Base-by-base conservation (phyloP, 2,329 filamentous ascomycete species). In the Ophiostoma triangulosporum region DNA sequence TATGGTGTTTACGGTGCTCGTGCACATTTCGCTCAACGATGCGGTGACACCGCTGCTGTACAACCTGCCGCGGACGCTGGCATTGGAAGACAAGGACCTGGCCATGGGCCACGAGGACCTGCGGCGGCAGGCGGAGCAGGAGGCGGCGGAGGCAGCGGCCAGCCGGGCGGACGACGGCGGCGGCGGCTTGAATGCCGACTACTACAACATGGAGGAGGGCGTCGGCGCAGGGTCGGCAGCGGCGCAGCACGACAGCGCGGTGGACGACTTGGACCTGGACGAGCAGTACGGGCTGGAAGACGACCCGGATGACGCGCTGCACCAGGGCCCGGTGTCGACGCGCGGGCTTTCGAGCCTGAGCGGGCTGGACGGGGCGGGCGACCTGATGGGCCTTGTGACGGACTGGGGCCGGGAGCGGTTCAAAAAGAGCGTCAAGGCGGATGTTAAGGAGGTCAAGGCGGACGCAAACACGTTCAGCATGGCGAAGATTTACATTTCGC, bases 1-100 rank as follows among this genome's bases (percentile, higher is more conserved):
- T 68, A 71, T 91, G 53, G 65, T 93, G 64, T 86, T 91, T 66
- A 83, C 84, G 14, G 70, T 85, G 17, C 72, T 95, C 24, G 90
- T 86, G 68, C 86, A 95, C 63, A 65, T 89, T 54, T 81, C 81
- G 24, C 72, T 94, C 54, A 81, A 81, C 64, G 71, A 74, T 24
- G 83, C 86, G 2, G 74, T 94, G 43, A 74, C 78, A 36, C 86
- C 88, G 1, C 77, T 93, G 0, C 71, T 91, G 45, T 74, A 81
- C 65, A 86, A 77, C 57, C 74, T 91, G 1, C 87, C 87, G 6
- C 81, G 81, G 58, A 83, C 80, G 20, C 70, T 83, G 4, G 76
- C 81, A 52, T 52, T 65, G 6, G 62, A 64, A 20, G 62, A 63
- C 52, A 58, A 64, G 36, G 60, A 60, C 9, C 56, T 63, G 31